A percentile compares a stretch with the other conserved stretches of the same genome.
Evolutionary conservation across 495 filamentous ascomycete genomes (phyloP).

Genomic region (Penicillium coprophilum): DNA sequence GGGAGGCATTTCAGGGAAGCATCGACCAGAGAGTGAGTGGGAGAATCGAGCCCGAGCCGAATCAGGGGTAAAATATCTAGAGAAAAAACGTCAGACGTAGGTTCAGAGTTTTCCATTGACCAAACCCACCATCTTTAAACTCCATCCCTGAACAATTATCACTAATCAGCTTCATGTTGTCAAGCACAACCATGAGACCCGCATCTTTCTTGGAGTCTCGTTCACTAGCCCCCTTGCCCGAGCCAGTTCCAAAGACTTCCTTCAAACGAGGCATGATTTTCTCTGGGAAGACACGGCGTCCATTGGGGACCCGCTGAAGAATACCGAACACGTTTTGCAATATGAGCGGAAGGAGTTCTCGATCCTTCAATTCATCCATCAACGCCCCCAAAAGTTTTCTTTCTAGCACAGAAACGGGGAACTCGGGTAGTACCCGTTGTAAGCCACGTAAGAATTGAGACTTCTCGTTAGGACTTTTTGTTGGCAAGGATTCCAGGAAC

Average conservation of each 20-base stretch:
- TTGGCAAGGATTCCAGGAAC: constrained; percentile 84
- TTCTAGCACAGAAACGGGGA: constrained; percentile 88
- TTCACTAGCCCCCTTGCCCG: constrained; percentile 54
- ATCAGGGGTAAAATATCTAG: constrained; percentile 84
- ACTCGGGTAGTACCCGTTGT: constrained; percentile 80
- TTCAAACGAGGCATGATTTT: constrained; percentile 79
- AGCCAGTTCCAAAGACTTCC: constrained; percentile 69
- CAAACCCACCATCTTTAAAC: constrained; percentile 79
- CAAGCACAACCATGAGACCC: constrained; percentile 82
- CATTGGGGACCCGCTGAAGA: constrained; percentile 69
- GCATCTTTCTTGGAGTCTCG: constrained; percentile 83
- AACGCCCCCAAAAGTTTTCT: constrained; percentile 88
- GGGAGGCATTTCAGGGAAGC: constrained; percentile 73
- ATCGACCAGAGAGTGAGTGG: constrained; percentile 86
- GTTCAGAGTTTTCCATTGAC: background rate
- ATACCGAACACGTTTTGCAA: constrained; percentile 91
- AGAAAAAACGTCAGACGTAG: constrained; percentile 9
- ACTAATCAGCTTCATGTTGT: constrained; percentile 72
- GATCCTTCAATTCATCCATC: constrained; percentile 90
- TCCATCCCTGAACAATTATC: constrained; percentile 84
- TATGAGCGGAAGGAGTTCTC: constrained; percentile 76
- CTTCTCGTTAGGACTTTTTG: constrained; percentile 90
- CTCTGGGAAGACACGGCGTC: constrained; percentile 74
- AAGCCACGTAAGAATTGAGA: constrained; percentile 87
- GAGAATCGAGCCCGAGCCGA: constrained; percentile 75